Base-by-base conservation (phyloP, 805 yeast species). In the Yamadazyma endophytica region DNA sequence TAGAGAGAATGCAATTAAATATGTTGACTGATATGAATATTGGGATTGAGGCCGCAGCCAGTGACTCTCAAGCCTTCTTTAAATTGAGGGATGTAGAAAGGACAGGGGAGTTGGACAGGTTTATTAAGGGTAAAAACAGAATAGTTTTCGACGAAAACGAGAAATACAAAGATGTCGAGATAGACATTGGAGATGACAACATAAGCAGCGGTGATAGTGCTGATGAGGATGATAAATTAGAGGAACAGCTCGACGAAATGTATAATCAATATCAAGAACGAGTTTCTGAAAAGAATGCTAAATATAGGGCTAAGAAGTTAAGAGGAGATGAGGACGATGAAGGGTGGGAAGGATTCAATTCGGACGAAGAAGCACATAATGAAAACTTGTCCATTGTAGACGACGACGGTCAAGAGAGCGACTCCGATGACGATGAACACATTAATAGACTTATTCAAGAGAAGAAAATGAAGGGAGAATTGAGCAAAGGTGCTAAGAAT, bases 1-100 rank as follows among this genome's bases (percentile, higher is more conserved):
- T 90, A 28, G 69, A 73, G 29, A 77, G 97, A 64, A 81, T 87
- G 84, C 97, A 92, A 63, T 81, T 92, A 90, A 86, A 85, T 57
- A 89, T 92, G 96, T 67, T 84, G 36, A 85, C 96, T 5, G 96
- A 95, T 50, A 76, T 73, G 64, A 95, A 88, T 50, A 79, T 92
- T 41, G 97, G 97, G 73, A 69, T 86, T 33, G 98, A 92, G 54
- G 96, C 96, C 12, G 90, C 86, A 12, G 73, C 74, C 32, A 68
- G 77, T 37, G 96, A 92, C 21, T 70, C 82, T 33, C 89, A 83
- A 37, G 73, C 89, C 1, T 64, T 87, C 36, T 92, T 92, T 65
- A 86, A 81, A 50, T 69, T 92, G 54, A 82, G 78, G 49, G 61
- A 74, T n/a, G 96, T 96, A 3, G 85, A 85, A 56, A 83, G 82